Percentiles rank a stretch among this genome's conserved stretches.
These are phyloP conservation scores for Omphalotus guepiniiformis DNA, from an alignment of 768 basidiomycete genomes.

Conservation along the genomic window DNA sequence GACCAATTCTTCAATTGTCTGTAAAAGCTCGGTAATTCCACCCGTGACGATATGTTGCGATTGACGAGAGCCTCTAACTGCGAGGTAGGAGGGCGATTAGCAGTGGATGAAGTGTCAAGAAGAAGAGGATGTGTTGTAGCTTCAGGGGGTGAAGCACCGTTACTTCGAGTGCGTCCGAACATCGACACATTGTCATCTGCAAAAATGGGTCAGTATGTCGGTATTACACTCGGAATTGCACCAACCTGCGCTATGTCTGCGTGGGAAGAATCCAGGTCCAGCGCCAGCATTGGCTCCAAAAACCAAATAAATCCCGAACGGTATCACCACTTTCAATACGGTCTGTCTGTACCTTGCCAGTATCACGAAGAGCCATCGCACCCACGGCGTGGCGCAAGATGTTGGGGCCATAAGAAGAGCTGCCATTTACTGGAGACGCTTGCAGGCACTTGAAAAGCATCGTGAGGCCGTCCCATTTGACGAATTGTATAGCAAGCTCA, in stretches of 20 bases:
- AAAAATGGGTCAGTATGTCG: background rate
- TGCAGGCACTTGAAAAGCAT: conserved; percentile 67
- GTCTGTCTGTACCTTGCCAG: conserved; percentile 39
- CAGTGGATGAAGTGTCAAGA: conserved; percentile 50
- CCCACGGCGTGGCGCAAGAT: conserved; percentile 90
- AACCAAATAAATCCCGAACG: conserved; percentile 50
- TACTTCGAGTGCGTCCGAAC: conserved; percentile 59
- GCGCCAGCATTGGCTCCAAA: conserved; percentile 43
- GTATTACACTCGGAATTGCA: conserved; percentile 14
- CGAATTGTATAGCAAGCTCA: conserved; percentile 58
- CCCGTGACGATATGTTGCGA: conserved; percentile 51
- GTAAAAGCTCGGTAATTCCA: conserved; percentile 55
- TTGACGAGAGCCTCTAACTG: conserved; percentile 49
- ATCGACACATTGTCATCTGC: conserved; percentile 54
- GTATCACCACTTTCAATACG: conserved; percentile 34
- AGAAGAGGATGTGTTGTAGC: conserved; percentile 80
- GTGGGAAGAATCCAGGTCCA: conserved; percentile 47
- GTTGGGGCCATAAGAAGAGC: conserved; percentile 79
- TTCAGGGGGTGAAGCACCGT: conserved; percentile 52
- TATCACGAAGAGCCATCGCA: conserved; percentile 78
- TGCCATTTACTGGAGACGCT: conserved; percentile 55
- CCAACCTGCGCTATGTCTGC: conserved; percentile 50
- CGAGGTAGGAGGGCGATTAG: conserved; percentile 41
- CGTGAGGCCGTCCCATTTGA: conserved; percentile 58
- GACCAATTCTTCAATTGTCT: conserved; percentile 78